These are phyloP conservation scores for Chlamydomonas applanata DNA, from an alignment of 139 green algal genomes.

Conservation along the genomic window DNA sequence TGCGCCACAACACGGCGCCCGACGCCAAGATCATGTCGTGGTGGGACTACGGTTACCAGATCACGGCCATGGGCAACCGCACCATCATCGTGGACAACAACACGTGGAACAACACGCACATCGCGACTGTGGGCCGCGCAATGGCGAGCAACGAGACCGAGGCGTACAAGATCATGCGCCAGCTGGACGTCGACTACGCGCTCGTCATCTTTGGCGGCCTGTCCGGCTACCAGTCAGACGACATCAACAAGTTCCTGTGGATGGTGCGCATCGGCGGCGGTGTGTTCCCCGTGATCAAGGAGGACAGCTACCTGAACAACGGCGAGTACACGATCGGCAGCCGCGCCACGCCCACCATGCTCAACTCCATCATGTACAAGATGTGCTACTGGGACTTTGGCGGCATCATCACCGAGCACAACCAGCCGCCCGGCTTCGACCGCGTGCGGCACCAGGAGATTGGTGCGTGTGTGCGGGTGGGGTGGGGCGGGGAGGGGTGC, in stretches of 20 bases:
- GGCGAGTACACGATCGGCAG: conserved; percentile 77
- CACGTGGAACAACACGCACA: conserved; percentile 97
- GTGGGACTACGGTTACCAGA: conserved; percentile 97
- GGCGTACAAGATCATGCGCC: conserved; percentile 60
- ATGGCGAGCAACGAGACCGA: conserved; percentile 41
- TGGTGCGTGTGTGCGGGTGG: conserved; percentile 31
- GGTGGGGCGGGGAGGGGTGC: too few species aligned
- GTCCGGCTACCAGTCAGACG: conserved; percentile 74
- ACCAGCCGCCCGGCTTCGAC: conserved; percentile 65
- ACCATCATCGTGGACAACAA: conserved; percentile 96
- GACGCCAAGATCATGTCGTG: conserved; percentile 80
- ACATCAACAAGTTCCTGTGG: conserved; percentile 99
- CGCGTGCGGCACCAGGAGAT: conserved; percentile 81
- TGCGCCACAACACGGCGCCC: conserved; percentile 82
- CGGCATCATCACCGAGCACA: conserved; percentile 30
- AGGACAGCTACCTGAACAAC: conserved; percentile 80
- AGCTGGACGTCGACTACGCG: conserved; percentile 92
- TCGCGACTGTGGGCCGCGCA: conserved; percentile 76
- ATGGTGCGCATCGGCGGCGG: conserved; percentile 76
- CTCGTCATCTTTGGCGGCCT: conserved; percentile 93
- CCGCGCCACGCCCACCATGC: conserved; percentile 58
- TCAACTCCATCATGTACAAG: conserved; percentile 84
- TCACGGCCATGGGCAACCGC: conserved; percentile 89
- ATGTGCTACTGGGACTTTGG: conserved; percentile 63
- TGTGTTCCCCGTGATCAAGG: conserved; percentile 81